These are phyloP conservation scores for Arthromyces matolae DNA, from an alignment of 768 basidiomycete genomes.

Conservation along the genomic window DNA sequence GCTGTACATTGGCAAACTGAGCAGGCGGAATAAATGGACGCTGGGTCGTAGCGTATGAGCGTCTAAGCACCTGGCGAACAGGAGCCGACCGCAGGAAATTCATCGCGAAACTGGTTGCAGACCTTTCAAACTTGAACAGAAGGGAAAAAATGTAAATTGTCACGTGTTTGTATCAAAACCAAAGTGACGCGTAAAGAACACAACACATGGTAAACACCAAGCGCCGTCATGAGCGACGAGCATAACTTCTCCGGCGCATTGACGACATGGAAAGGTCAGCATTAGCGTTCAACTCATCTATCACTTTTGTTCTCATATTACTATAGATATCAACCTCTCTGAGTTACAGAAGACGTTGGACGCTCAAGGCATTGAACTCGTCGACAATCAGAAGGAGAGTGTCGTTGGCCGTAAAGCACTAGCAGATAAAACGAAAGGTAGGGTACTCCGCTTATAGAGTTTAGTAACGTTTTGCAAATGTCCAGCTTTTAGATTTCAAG, in stretches of 20 bases:
- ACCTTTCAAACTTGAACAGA: neutral
- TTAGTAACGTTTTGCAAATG: neutral
- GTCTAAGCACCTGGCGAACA: constrained; percentile 18
- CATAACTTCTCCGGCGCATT: constrained; percentile 92
- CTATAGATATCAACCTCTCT: constrained; percentile 75
- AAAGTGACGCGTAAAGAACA: constrained; percentile 10
- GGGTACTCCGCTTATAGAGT: neutral
- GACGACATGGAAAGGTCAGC: constrained; percentile 85
- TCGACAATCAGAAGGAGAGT: constrained; percentile 98
- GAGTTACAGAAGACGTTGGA: constrained; percentile 94
- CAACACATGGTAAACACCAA: neutral
- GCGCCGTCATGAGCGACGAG: constrained; percentile 36
- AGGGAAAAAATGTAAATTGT: constrained; percentile 15
- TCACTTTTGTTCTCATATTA: neutral
- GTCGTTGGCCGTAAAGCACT: constrained; percentile 90
- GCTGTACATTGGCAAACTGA: constrained; percentile 21
- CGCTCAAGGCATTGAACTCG: constrained; percentile 88
- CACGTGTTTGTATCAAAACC: constrained; percentile 22
- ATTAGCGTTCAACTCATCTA: neutral
- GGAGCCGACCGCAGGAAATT: constrained; percentile 27
- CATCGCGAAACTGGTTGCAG: constrained; percentile 14
- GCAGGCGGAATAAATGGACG: constrained; percentile 34
- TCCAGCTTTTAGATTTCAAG: constrained; percentile 76
- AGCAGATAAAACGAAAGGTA: constrained; percentile 96
- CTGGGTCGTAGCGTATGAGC: constrained; percentile 19